These are phyloP conservation scores for Suillus bovinus DNA, from an alignment of 768 basidiomycete genomes.

Conservation along the genomic window DNA sequence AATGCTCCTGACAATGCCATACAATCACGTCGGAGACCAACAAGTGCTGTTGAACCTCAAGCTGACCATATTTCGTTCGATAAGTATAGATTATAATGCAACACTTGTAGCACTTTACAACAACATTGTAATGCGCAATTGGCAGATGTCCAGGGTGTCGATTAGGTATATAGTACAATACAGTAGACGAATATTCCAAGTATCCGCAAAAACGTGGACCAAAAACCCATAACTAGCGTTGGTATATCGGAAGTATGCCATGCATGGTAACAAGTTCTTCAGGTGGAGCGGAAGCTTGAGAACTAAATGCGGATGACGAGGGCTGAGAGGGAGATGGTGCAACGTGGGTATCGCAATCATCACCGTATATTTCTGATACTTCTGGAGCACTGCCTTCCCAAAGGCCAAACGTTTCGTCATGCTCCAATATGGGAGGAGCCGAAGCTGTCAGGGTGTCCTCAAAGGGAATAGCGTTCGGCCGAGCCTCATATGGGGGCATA, in stretches of 20 bases:
- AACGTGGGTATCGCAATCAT: conserved; percentile 10
- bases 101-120: background rate
- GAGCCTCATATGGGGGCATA: conserved; percentile 1
- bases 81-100: too few species aligned
- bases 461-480: conserved; percentile 32
- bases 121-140: conserved; percentile 1
- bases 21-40: too few species aligned
- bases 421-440: conserved; percentile 39
- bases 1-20: too few species aligned
- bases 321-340: conserved; percentile 4
- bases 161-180: conserved; percentile 28
- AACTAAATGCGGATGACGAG: conserved; percentile 2
- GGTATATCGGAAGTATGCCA: conserved; percentile 29
- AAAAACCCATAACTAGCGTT: conserved; percentile 22
- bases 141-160: conserved; percentile 6
- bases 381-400: conserved; percentile 21
- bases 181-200: conserved; percentile 22
- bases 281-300: conserved; percentile 8
- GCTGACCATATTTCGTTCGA: too few species aligned
- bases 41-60: too few species aligned
- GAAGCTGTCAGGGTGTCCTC: conserved; percentile 43
- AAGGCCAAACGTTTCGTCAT: conserved; percentile 21
- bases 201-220: background rate
- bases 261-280: conserved; percentile 14
- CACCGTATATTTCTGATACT: background rate